A percentile compares a stretch with the other conserved stretches of the same genome.
Conservation (phyloP, 306 rosid genomes). For the Albizia julibrissin region DNA sequence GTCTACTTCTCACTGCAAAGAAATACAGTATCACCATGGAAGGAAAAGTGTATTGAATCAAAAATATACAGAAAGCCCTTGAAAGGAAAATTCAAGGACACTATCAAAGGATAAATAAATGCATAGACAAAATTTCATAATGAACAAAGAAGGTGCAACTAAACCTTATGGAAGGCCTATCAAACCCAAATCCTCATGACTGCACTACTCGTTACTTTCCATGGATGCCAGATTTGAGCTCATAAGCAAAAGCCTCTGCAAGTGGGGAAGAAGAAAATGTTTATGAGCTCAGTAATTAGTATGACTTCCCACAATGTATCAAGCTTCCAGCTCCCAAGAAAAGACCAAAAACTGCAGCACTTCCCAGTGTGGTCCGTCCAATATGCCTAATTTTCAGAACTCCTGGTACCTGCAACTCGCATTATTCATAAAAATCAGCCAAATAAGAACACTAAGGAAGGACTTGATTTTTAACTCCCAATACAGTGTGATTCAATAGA, state of each 20-base stretch:
- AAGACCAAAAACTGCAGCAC: slow-evolving; percentile 84
- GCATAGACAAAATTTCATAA: background rate
- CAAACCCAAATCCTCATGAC: slow-evolving; percentile 8
- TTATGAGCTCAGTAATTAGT: slow-evolving; percentile 53
- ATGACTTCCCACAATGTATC: slow-evolving; percentile 91
- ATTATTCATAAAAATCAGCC: background rate
- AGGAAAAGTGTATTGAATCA: background rate
- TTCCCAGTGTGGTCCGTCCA: slow-evolving; percentile 79
- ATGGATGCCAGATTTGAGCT: slow-evolving; percentile 12
- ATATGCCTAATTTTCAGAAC: slow-evolving; percentile 77
- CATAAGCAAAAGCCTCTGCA: slow-evolving; percentile 15
- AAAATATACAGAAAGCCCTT: slow-evolving; percentile 24
- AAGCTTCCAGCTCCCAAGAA: slow-evolving; percentile 93
- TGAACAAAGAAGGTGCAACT: background rate
- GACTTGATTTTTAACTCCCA: background rate
- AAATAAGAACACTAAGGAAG: background rate
- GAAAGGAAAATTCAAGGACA: slow-evolving; percentile 22
- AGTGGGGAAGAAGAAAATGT: slow-evolving; percentile 21
- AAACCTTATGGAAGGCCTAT: slow-evolving; percentile 25
- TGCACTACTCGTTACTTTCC: slow-evolving; percentile 29
- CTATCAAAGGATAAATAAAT: slow-evolving; percentile 14
- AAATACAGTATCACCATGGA: background rate
- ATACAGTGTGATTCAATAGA: slow-evolving; percentile 1
- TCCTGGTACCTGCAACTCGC: slow-evolving; percentile 78
- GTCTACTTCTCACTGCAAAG: background rate